These are phyloP conservation scores for Inonotus obliquus DNA, from an alignment of 1,284 basidiomycete species.

Conservation along the genomic window DNA sequence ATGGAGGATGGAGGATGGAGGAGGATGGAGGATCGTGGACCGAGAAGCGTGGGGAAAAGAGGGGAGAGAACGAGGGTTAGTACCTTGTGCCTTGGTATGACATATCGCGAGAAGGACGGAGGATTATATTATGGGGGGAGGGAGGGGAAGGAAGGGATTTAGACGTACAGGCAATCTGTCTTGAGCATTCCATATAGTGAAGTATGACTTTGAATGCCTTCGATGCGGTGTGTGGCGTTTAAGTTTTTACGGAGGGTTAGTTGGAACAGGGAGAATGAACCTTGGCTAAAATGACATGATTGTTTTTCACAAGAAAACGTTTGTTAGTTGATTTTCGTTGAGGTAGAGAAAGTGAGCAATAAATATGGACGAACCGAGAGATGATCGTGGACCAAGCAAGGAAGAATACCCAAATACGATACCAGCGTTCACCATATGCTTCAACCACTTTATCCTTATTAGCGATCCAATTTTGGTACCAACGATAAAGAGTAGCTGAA, in stretches of 20 bases:
- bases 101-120: background rate
- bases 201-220: conserved; percentile 71
- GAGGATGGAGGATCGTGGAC: background rate
- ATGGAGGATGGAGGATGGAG: background rate
- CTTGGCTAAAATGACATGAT: conserved; percentile 60
- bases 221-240: conserved; percentile 88
- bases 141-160: background rate
- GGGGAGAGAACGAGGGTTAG: background rate
- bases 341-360: background rate
- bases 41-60: background rate
- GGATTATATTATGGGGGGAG: background rate
- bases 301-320: background rate
- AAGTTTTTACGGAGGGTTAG: conserved; percentile 97
- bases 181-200: conserved; percentile 46
- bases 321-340: background rate
- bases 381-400: conserved; percentile 76
- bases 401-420: conserved; percentile 89
- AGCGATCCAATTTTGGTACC: conserved; percentile 94
- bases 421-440: conserved; percentile 91
- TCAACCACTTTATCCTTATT: conserved; percentile 87
- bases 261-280: conserved; percentile 88
- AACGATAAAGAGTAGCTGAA: conserved; percentile 88
- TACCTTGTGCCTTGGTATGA: background rate
- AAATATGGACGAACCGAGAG: conserved; percentile 44
- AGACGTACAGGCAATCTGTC: conserved; percentile 12